Base-by-base conservation (phyloP, 345 rosid genomes). In the Salix dunnii region DNA sequence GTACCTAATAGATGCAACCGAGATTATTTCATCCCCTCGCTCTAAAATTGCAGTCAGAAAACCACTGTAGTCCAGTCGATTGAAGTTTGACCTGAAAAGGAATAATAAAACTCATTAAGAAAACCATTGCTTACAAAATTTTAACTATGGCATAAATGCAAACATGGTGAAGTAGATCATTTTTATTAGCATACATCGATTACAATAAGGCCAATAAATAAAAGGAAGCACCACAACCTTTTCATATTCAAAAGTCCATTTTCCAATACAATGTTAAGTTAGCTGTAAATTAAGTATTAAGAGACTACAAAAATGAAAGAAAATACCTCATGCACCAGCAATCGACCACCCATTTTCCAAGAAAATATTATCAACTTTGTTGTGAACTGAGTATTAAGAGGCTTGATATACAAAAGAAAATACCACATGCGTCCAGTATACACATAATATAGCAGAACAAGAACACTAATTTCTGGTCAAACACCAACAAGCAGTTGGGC, bases 1-100 rank as follows among this genome's bases (percentile, higher is more conserved):
- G 70, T 80, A 93, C 99, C 99, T 89, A 76, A 96, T 91, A 74
- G 98, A 90, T 76, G 99, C 99, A 79, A 87, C 97, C 81, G 86
- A 82, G 65, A 90, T 80, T 31, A 91, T 83, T 86, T 96, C 99
- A 83, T 93, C 99, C 65, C 90, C 97, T 82, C 84, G 90, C 84
- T 93, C 99, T 75, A 96, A 83, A 87, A 92, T 85, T 64, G 89
- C 90, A 30, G 96, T 91, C 48, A 85, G 82, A 85, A 96, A 96
- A 72, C 87, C 90, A 83, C 89, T 78, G 77, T 86, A 96, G 74
- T 93, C 86, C 73, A 92, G 84, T 75, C 99, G 88, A 62, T 87
- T 87, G 81, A 91, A 91, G 85, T 93, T 96, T 74, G 99, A 96
- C 85, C 99, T 96, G 81, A 81, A 76, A 78, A 78, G 78, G 13